Base-by-base conservation (phyloP, 2,329 filamentous ascomycete genomes). In the Cercospora sojina region DNA sequence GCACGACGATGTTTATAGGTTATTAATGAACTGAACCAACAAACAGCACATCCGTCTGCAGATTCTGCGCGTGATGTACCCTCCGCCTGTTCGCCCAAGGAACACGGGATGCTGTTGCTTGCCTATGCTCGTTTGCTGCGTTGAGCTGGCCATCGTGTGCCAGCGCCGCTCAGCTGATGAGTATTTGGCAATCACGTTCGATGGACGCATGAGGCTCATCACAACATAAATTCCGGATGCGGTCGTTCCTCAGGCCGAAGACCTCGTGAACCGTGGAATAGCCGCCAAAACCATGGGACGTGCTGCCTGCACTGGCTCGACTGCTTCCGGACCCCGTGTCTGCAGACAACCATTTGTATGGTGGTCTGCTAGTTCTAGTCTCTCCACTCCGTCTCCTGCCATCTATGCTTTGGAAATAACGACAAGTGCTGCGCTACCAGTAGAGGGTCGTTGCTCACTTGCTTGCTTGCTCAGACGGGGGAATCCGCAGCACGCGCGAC, bases 211-310 rank as follows among this genome's bases (percentile, higher is more conserved):
- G 51, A 31, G 51, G 16, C 51, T 29, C 29, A 3, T 29, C 29
- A 56, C 29, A 29, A 29, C 29, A 29, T 18, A 29, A 16, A 27
- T 18, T 18, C 29, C 35, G 62, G 62, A 64, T 38, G 62, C 62
- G 51, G 62, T 25, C 43, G 62, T 58, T 64, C 35, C 13, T 32
- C 18, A 49, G 25, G 56, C 56, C 35, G 56, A 38, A 16, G 56
- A 59, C 35, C 23, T 41, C 25, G 25, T 32, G 29, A 29, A 56
- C 51, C 51, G 51, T 32, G 25, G 20, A 29, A 56, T 56, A 56
- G 16, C 51, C 51, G 51, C 51, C 29, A 56, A n/a, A 56, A 12
- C 25, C 51, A 56, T 29, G 51, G 23, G 51, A n/a, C 25, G 23
- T 56, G n/a, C 25, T 32, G 51, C 31, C 51, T 20, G 25, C 51